phyloP scores from a whole-genome alignment of 257 asterid species.

The Nicotiana tomentosiformis region DNA sequence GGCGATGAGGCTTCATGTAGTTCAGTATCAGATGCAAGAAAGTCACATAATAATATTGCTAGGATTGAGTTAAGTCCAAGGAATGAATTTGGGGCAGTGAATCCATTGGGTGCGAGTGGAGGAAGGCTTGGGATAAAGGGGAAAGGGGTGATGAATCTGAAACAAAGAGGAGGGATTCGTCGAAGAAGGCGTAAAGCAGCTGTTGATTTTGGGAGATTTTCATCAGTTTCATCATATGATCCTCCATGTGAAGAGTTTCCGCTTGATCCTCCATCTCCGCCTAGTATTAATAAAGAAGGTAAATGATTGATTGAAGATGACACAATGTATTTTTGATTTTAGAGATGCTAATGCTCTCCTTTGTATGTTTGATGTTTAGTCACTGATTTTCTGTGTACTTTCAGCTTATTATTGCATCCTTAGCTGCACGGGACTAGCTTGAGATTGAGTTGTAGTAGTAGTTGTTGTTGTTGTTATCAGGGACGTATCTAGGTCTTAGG shows the following conservation, averaged over 20 bases:
- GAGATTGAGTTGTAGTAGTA: neutral
- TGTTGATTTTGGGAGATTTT: conserved; percentile 29
- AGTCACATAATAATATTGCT: conserved; percentile 19
- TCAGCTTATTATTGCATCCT: conserved; percentile 1
- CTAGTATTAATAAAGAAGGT: conserved; percentile 23
- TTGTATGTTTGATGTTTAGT: conserved; percentile 36
- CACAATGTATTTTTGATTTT: conserved; percentile 8
- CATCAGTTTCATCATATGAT: conserved; percentile 41
- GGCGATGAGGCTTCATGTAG: conserved; percentile 66
- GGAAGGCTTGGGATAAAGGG: conserved; percentile 61
- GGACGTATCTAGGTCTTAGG: no score
- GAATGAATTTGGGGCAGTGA: conserved; percentile 1
- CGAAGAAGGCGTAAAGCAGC: conserved; percentile 25
- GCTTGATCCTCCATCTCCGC: conserved; percentile 22
- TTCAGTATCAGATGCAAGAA: conserved; percentile 45
- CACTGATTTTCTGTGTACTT: neutral
- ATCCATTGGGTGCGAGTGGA: conserved; percentile 7
- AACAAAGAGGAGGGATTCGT: conserved; percentile 43
- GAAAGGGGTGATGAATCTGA: conserved; percentile 42
- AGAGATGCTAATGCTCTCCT: conserved; percentile 30
- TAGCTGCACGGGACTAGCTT: neutral
- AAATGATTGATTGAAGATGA: conserved; percentile 21
- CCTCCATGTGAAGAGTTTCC: conserved; percentile 20
- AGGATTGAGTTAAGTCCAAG: conserved; percentile 11
- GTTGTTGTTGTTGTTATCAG: neutral